Evolutionary conservation across 176 grass and related monocot species (phyloP), one percentile per base, ranked within the genome.

Genomic region (Thinopyrum elongatum): DNA sequence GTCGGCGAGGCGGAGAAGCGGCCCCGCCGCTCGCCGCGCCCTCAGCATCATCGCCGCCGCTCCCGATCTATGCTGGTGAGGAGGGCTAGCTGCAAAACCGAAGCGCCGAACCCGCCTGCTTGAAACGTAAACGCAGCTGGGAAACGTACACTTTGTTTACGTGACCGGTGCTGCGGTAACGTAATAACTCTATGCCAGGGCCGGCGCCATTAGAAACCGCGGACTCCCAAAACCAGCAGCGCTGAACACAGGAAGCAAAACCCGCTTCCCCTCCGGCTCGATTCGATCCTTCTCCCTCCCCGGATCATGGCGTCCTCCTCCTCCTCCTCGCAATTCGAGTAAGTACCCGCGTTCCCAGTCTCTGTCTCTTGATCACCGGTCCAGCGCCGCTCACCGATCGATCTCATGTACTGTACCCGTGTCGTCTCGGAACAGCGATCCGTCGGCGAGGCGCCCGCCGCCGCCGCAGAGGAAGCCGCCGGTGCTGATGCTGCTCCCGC

Each of bases 401-500:
- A 76, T n/a, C 71, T 89, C 76, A 76, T 31, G 21, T 33, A 44
- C 47, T 31, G 21, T 33, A 44, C 47, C n/a, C 22, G 14, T 76
- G 63, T 30, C 15, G 61, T 81, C 71, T 85, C 25, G 33, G 27
- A 25, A 7, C 35, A 84, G 92, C 16, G 88, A 94, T 84, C 66
- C 66, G 65, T 89, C 87, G 26, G 90, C 27, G 81, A 89, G 83
- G 83, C 91, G 68, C 14, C 67, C 36, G 46, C 85, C 31, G 65
- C 93, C 25, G 68, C 89, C 27, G 57, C 88, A 79, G 42, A 83
- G 90, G 79, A 92, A 90, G 47, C 90, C 91, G 65, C 87, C 86
- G n/a, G 68, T 83, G 28, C 89, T 92, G 81, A 80, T 99, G 77
- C 84, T 99, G 28, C 81, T 99, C 33, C 97, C 97, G 57, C 97